phyloP scores from a whole-genome alignment of 345 rosid genomes.

The Rubroshorea leprosula region DNA sequence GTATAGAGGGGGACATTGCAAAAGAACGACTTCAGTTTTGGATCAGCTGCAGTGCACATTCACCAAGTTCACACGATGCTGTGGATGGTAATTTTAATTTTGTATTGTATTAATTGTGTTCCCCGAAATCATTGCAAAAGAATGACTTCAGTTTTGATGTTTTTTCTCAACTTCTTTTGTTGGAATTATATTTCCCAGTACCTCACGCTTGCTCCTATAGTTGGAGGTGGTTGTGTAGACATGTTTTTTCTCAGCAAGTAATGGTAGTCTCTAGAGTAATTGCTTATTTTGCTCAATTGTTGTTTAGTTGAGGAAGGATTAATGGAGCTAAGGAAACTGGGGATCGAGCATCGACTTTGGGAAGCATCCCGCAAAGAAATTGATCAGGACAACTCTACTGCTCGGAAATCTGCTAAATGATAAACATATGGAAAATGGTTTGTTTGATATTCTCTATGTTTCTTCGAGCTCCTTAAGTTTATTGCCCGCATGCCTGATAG shows the following conservation, averaged over 20 bases:
- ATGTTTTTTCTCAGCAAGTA: background rate
- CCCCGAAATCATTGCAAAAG: no score
- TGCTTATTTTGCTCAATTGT: background rate
- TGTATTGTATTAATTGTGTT: no score
- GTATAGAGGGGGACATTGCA: conserved; percentile 72
- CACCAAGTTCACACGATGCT: conserved; percentile 85
- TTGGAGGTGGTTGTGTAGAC: background rate
- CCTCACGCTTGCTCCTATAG: background rate
- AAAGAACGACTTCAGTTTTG: conserved; percentile 75
- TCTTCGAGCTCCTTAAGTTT: background rate
- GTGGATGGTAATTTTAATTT: conserved; percentile 57
- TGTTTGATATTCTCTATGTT: background rate
- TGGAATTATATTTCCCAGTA: background rate
- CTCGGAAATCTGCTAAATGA: conserved; percentile 11
- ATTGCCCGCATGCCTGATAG: background rate
- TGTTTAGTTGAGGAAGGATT: conserved; percentile 81
- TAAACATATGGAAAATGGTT: background rate
- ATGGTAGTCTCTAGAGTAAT: background rate
- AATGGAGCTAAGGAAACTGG: conserved; percentile 77
- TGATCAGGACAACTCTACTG: conserved; percentile 22
- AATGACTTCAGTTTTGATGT: no score
- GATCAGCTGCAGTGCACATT: conserved; percentile 70
- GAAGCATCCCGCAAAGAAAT: conserved; percentile 71
- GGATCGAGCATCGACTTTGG: conserved; percentile 83
- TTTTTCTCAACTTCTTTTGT: no score